phyloP scores from a whole-genome alignment of 2,329 filamentous ascomycete genomes.

The Bipolaris cookei region DNA sequence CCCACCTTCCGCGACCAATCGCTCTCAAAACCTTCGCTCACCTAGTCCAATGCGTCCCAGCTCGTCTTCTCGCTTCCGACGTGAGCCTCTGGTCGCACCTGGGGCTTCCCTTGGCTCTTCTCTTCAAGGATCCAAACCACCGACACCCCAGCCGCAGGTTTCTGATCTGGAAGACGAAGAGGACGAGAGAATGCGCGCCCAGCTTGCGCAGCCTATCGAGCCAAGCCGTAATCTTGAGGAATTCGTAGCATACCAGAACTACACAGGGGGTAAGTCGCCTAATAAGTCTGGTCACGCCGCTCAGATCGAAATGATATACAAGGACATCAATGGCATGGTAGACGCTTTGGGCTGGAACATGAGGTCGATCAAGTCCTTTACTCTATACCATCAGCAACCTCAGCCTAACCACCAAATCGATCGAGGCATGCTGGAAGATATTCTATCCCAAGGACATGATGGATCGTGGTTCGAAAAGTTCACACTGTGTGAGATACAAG shows the following conservation, averaged over 20 bases:
- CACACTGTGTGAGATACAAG: conserved; percentile 76
- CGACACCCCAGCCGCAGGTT: conserved; percentile 48
- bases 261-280: conserved; percentile 44
- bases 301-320: conserved; percentile 64
- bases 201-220: conserved; percentile 66
- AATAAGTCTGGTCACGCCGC: conserved; percentile 53
- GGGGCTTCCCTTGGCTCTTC: conserved; percentile 43
- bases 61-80: conserved; percentile 55
- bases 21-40: conserved; percentile 65
- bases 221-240: conserved; percentile 69
- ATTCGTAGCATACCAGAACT: conserved; percentile 66
- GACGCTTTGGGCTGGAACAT: conserved; percentile 89
- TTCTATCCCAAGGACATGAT: conserved; percentile 45
- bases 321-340: conserved; percentile 92
- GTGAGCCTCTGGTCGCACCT: conserved; percentile 42
- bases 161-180: conserved; percentile 60
- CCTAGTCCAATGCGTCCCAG: conserved; percentile 72
- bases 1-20: conserved; percentile 55
- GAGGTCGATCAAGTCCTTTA: conserved; percentile 65
- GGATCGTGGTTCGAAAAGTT: conserved; percentile 66
- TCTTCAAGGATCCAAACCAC: conserved; percentile 42
- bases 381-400: conserved; percentile 65
- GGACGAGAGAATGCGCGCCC: conserved; percentile 69
- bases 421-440: conserved; percentile 67
- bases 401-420: conserved; percentile 61